Evolutionary conservation across 169 alveolate genomes (phyloP), one percentile per base, ranked within the genome.

Genomic region (Plasmodium ovale): DNA sequence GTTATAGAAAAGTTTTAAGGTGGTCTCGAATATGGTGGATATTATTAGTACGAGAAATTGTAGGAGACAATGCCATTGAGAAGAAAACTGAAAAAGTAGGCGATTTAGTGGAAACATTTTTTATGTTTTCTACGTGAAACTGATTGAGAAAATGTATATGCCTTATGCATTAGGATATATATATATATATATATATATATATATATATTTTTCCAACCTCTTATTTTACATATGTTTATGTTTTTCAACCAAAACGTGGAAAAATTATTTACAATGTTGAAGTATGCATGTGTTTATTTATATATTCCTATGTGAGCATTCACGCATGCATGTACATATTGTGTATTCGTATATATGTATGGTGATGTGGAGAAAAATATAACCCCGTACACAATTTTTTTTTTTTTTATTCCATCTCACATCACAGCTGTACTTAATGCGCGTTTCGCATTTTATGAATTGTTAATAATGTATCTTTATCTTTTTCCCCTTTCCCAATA

Each of bases 11-110:
- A 85, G 73, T 85, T 27, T 85, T 85, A 51, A 85, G 91, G 19
- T 85, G 91, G 91, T 67, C 91, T n/a, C 79, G 91, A 37, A 56
- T 85, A 12, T 85, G 91, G 91, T 85, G 91, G 91, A 29, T 85
- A 54, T 71, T 85, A 27, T 49, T 85, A 56, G 85, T 69, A 2
- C 23, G 91, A 68, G 91, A 85, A 85, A 85, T 85, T 60, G 91
- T 85, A 12, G 91, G 91, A 69, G 73, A 85, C 21, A 64, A 64
- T 16, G 58, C 31, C 10, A 68, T 85, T 39, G 91, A 85, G 35
- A 58, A 16, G 54, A 70, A 42, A 69, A 68, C 91, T 14, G 87
- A 85, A 39, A 39, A 59, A 44, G 91, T 85, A 85, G 58, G 53
- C 16, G 1, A 65, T 51, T n/a, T 10, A 31, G 33, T 9, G 10